Evolutionary conservation across 345 rosid species (phyloP), one percentile per base, ranked within the genome.

Genomic region (Aquilaria malaccensis): DNA sequence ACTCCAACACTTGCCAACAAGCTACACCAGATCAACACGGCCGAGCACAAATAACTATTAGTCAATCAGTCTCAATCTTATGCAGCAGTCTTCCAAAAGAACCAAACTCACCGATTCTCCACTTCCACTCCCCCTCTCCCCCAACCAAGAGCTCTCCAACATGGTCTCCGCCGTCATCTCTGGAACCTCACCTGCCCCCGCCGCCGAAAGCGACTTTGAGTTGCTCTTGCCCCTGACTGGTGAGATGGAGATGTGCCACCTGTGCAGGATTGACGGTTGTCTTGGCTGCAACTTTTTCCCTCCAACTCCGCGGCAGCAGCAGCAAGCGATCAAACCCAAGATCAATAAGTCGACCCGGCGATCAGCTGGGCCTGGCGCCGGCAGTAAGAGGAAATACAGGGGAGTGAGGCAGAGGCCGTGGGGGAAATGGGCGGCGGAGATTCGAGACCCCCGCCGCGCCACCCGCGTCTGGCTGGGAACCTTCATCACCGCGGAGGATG

Each of bases 401-500:
- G 99, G 99, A 46, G 99, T 90, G 56, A 86, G 99, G 70, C 99
- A 90, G 72, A 76, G 97, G 76, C 99, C 99, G 2, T 94, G 96
- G 97, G 97, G 99, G 0, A 94, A 89, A 65, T 94, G 95, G 83
- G 97, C 99, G 2, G 89, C 99, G 11, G 99, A 94, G 85, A 94
- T 94, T 45, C 77, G 99, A 10, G 99, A 94, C 65, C 99, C 99
- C 0, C 68, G 79, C 63, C 72, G 85, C 66, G 95, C 96, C 0
- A 61, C 68, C 0, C 72, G 99, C 58, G 99, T 94, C 3, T 94
- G 99, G 99, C 85, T 94, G 0, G 99, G 99, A 13, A 94, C 99
- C 2, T 94, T 94, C 61, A 83, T 50, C 70, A 88, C 95, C 0
- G 95, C 89, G 1, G 97, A 88, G 73, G 97, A 86, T 10, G 99